phyloP scores from a whole-genome alignment of 2,329 filamentous ascomycete species.

The Calonectria henricotiae region DNA sequence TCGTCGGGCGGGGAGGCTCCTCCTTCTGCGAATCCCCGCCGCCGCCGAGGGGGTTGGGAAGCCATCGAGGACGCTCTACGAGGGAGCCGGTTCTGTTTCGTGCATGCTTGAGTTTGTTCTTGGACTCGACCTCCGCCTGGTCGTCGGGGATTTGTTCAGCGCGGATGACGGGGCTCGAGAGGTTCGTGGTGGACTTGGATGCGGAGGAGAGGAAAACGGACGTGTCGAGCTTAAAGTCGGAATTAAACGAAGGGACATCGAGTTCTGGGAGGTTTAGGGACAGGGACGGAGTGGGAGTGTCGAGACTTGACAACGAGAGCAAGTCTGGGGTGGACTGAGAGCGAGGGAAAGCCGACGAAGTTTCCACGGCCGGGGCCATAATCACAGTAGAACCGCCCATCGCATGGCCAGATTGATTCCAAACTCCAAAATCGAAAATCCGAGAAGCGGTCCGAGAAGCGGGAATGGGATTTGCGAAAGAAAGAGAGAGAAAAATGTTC shows the following conservation, averaged over 20 bases:
- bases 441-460: conserved; percentile 39
- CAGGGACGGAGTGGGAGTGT: conserved; percentile 47
- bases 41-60: conserved; percentile 62
- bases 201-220: conserved; percentile 60
- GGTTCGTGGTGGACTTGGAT: conserved; percentile 39
- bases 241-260: conserved; percentile 70
- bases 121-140: conserved; percentile 17
- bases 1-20: conserved; percentile 50
- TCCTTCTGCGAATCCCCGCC: conserved; percentile 49
- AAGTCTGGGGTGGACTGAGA: conserved; percentile 58
- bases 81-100: conserved; percentile 64
- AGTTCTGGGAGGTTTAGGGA: conserved; percentile 60
- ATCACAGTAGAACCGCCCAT: conserved; percentile 58
- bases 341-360: conserved; percentile 54
- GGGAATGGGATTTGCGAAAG: background rate
- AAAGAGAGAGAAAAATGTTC: background rate
- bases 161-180: conserved; percentile 44
- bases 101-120: conserved; percentile 39
- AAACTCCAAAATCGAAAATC: conserved; percentile 28
- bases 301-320: conserved; percentile 52
- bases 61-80: conserved; percentile 69
- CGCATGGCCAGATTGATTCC: conserved; percentile 52
- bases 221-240: conserved; percentile 66
- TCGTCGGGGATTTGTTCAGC: conserved; percentile 47
- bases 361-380: conserved; percentile 60